A percentile compares a stretch with the other conserved stretches of the same genome.
These are phyloP conservation scores for Elsinoe necatrix DNA, from an alignment of 2,329 filamentous ascomycete species.

Conservation along the genomic window DNA sequence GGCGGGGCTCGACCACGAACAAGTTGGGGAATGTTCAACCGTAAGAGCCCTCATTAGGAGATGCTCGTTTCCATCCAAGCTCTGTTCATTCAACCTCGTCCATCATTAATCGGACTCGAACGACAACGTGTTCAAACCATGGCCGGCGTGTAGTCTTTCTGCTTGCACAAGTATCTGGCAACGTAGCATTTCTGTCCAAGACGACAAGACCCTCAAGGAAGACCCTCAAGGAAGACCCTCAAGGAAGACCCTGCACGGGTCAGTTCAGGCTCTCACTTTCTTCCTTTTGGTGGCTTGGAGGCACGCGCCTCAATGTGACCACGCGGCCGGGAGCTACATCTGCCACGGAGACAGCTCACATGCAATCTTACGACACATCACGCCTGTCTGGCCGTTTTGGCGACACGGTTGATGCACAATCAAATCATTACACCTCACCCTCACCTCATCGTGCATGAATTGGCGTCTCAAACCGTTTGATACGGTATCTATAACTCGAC, in stretches of 20 bases:
- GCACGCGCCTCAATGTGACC: neutral
- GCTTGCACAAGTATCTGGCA: too few species aligned
- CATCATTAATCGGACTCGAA: too few species aligned
- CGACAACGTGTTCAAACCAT: too few species aligned
- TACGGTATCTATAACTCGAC: neutral
- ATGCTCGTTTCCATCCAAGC: too few species aligned
- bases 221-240: too few species aligned
- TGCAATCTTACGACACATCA: constrained; percentile 8
- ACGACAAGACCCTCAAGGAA: too few species aligned
- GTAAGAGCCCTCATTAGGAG: neutral
- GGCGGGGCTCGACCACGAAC: neutral
- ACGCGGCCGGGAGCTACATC: neutral
- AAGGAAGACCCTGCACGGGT: neutral
- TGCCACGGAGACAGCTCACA: neutral
- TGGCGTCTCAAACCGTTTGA: neutral
- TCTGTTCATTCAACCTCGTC: too few species aligned
- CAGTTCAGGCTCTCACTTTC: neutral
- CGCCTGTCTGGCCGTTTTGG: constrained; percentile 2
- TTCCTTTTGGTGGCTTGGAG: neutral
- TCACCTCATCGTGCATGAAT: constrained; percentile 6
- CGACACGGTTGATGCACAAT: neutral
- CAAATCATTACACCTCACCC: neutral
- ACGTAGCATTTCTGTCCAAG: too few species aligned
- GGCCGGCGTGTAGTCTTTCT: too few species aligned
- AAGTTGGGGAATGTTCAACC: too few species aligned